phyloP scores from a whole-genome alignment of 495 filamentous ascomycete species.

The Apiosordaria backusii region DNA sequence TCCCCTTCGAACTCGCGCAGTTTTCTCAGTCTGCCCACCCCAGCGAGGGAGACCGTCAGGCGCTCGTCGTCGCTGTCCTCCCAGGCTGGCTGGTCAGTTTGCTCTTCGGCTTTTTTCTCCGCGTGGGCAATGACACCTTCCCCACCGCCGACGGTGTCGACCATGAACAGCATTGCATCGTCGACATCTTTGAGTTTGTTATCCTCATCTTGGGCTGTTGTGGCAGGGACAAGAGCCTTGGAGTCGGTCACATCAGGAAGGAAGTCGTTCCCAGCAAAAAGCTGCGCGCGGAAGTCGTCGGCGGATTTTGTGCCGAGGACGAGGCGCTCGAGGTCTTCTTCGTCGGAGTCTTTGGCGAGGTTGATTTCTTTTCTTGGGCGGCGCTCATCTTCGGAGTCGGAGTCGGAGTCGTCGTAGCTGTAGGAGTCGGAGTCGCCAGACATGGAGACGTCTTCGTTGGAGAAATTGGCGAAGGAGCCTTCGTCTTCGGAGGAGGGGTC shows the following conservation, averaged over 20 bases:
- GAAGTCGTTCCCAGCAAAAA: slow-evolving; percentile 48
- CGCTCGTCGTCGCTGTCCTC: slow-evolving; percentile 94
- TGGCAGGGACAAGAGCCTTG: slow-evolving; percentile 29
- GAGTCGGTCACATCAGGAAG: slow-evolving; percentile 30
- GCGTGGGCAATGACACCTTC: slow-evolving; percentile 31
- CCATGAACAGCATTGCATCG: slow-evolving; percentile 58
- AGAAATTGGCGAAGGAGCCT: slow-evolving; percentile 34
- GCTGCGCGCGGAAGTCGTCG: slow-evolving; percentile 58
- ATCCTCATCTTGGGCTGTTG: slow-evolving; percentile 16
- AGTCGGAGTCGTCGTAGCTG: slow-evolving; percentile 19
- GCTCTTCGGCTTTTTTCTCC: slow-evolving; percentile 26
- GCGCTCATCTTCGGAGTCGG: not conserved
- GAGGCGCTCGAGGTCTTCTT: slow-evolving; percentile 77
- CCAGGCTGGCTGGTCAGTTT: slow-evolving; percentile 62
- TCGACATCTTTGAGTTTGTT: slow-evolving; percentile 49
- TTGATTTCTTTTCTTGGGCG: slow-evolving; percentile 5
- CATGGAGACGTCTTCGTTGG: slow-evolving; percentile 22
- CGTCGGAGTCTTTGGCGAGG: slow-evolving; percentile 70
- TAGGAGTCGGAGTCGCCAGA: slow-evolving; percentile 22
- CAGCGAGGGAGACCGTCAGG: slow-evolving; percentile 74
- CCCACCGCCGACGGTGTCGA: slow-evolving; percentile 41
- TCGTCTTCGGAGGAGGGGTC: slow-evolving; percentile 26
- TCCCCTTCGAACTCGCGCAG: slow-evolving; percentile 74
- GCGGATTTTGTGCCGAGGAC: slow-evolving; percentile 82
- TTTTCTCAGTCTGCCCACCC: slow-evolving; percentile 70